Evolutionary conservation across 768 basidiomycete species (phyloP).

Genomic region (Leucocoprinus birnbaumii): DNA sequence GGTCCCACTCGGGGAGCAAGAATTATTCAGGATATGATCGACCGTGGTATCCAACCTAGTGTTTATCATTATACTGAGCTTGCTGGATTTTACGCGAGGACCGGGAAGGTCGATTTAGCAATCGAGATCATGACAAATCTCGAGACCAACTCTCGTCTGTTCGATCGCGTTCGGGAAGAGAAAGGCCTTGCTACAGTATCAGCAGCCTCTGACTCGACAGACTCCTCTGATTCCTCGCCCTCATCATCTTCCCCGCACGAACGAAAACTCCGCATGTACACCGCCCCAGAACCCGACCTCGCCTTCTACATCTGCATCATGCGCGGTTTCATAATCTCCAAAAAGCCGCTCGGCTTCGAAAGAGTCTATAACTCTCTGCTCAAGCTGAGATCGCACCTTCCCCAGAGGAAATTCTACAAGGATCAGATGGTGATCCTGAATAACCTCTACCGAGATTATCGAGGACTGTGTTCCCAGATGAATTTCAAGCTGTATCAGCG

Average conservation of each 20-base stretch:
- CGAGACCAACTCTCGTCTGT: conserved; percentile 21
- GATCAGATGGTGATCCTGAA: conserved; percentile 12
- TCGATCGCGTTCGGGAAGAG: background rate
- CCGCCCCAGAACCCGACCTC: conserved; percentile 21
- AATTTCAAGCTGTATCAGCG: conserved; percentile 5
- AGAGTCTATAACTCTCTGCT: conserved; percentile 25
- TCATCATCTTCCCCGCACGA: background rate
- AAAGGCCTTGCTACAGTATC: background rate
- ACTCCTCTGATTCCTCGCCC: conserved; percentile 4
- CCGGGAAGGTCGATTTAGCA: conserved; percentile 31
- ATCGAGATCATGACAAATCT: conserved; percentile 39
- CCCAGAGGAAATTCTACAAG: conserved; percentile 17
- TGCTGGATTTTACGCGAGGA: conserved; percentile 41
- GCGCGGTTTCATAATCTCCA: conserved; percentile 31
- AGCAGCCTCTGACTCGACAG: background rate
- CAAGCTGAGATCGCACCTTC: conserved; percentile 18
- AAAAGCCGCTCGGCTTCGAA: conserved; percentile 24
- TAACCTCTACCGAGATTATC: conserved; percentile 5
- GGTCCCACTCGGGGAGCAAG: conserved; percentile 30
- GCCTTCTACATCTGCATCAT: conserved; percentile 36
- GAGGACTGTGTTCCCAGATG: background rate
- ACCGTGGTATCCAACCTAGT: conserved; percentile 40
- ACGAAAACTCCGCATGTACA: background rate
- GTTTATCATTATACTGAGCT: conserved; percentile 49
- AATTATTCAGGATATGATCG: conserved; percentile 53